These are phyloP conservation scores for Talaromyces adpressus DNA, from an alignment of 495 filamentous ascomycete genomes.

Conservation along the genomic window DNA sequence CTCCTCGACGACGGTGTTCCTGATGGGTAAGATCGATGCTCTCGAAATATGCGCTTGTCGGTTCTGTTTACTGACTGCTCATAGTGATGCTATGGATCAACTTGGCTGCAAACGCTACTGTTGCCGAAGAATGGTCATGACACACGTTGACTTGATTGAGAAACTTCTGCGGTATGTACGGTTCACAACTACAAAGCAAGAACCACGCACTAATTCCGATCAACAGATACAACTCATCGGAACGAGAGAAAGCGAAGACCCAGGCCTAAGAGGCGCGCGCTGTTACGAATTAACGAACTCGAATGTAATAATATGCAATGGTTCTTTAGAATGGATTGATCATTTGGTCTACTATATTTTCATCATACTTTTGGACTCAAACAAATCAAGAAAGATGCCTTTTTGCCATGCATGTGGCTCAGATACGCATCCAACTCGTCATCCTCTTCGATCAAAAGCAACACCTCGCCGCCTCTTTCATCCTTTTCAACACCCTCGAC, in stretches of 20 bases:
- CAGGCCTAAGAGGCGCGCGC: slow-evolving; percentile 10
- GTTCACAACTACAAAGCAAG: not conserved
- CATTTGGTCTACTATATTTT: not conserved
- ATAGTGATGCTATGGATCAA: slow-evolving; percentile 85
- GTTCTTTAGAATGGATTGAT: slow-evolving; percentile 1
- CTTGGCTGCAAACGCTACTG: slow-evolving; percentile 93
- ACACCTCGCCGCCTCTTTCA: slow-evolving; percentile 47
- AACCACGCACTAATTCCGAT: slow-evolving; percentile 3
- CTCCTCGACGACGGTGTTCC: slow-evolving; percentile 68
- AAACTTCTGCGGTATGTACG: slow-evolving; percentile 81
- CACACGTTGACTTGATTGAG: slow-evolving; percentile 98
- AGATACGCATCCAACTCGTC: slow-evolving; percentile 66
- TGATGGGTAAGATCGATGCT: slow-evolving; percentile 59
- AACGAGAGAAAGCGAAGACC: slow-evolving; percentile 15
- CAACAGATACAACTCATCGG: slow-evolving; percentile 16
- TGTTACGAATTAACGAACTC: slow-evolving; percentile 5
- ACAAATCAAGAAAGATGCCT: slow-evolving; percentile 57
- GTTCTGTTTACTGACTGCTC: slow-evolving; percentile 3
- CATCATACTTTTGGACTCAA: slow-evolving; percentile 19
- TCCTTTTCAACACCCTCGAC: slow-evolving; percentile 63
- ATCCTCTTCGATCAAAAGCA: slow-evolving; percentile 56
- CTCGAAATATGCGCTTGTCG: not conserved
- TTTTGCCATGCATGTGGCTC: slow-evolving; percentile 52
- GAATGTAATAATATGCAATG: slow-evolving; percentile 3
- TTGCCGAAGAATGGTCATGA: slow-evolving; percentile 98